Percentiles rank a stretch among this genome's conserved stretches.
Evolutionary conservation across 2,329 filamentous ascomycete species (phyloP).

Genomic region (Neofusicoccum sp.): DNA sequence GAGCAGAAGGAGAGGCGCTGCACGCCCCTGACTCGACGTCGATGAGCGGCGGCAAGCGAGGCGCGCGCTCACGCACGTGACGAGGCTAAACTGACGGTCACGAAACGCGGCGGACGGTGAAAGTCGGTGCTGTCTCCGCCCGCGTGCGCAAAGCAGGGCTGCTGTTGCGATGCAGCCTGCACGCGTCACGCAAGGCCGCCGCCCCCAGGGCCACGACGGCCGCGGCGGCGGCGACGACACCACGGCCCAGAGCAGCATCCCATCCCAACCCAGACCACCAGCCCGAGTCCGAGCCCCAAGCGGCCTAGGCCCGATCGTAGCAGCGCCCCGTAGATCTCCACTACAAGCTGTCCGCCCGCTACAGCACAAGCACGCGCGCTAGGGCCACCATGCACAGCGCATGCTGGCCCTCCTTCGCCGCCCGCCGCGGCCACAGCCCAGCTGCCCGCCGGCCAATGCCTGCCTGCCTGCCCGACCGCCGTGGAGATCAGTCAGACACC

Average conservation of each 20-base stretch:
- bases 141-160: background rate
- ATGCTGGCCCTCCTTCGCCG: background rate
- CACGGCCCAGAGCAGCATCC: background rate
- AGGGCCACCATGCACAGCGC: background rate
- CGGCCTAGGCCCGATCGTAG: background rate
- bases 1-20: constrained; percentile 6
- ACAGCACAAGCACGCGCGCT: no score
- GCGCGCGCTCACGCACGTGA: background rate
- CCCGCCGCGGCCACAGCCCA: background rate
- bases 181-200: background rate
- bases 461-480: no score
- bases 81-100: constrained; percentile 9
- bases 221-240: background rate
- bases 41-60: constrained; percentile 11
- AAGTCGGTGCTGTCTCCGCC: constrained; percentile 5
- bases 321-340: background rate
- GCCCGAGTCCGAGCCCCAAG: background rate
- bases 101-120: background rate
- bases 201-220: background rate
- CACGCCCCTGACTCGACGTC: constrained; percentile 3
- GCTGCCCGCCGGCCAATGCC: no score
- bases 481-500: no score
- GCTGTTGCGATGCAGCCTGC: background rate
- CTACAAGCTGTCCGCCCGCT: background rate
- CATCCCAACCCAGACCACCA: background rate